A percentile compares a stretch with the other conserved stretches of the same genome.
These are phyloP conservation scores for Xylaria hypoxylon DNA, from an alignment of 2,329 filamentous ascomycete genomes.

Conservation along the genomic window DNA sequence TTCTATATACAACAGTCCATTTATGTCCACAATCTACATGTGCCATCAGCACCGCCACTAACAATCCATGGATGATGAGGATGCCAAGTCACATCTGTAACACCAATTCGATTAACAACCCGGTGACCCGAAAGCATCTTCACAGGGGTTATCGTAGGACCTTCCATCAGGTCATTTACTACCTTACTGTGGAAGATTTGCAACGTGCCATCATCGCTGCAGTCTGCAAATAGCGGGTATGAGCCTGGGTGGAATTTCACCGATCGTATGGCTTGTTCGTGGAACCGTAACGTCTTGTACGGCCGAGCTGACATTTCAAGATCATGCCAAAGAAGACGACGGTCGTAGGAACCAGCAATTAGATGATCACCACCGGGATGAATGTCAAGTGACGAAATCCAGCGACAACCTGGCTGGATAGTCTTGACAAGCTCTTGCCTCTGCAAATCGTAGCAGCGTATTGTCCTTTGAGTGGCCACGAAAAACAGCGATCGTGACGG, in stretches of 20 bases:
- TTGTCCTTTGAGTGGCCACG: conserved; percentile 92
- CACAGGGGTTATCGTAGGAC: conserved; percentile 93
- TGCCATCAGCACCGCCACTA: conserved; percentile 93
- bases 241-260: conserved; percentile 84
- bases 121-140: conserved; percentile 94
- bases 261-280: conserved; percentile 88
- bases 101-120: conserved; percentile 85
- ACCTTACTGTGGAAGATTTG: conserved; percentile 99
- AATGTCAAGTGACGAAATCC: conserved; percentile 94
- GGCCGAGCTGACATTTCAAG: conserved; percentile 89
- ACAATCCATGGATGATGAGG: conserved; percentile 93
- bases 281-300: conserved; percentile 97
- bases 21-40: conserved; percentile 86
- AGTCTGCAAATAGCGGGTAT: conserved; percentile 88
- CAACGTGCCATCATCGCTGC: conserved; percentile 91
- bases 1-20: conserved; percentile 25
- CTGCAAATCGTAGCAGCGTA: conserved; percentile 93
- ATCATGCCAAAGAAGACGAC: conserved; percentile 95
- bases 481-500: conserved; percentile 94
- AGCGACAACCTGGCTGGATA: conserved; percentile 88
- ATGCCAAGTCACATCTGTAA: conserved; percentile 97
- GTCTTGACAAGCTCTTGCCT: conserved; percentile 93
- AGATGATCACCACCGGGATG: conserved; percentile 95
- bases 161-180: conserved; percentile 93
- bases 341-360: conserved; percentile 94